Evolutionary conservation across 2,329 filamentous ascomycete genomes (phyloP).

Genomic region (Penicillium occitanis): DNA sequence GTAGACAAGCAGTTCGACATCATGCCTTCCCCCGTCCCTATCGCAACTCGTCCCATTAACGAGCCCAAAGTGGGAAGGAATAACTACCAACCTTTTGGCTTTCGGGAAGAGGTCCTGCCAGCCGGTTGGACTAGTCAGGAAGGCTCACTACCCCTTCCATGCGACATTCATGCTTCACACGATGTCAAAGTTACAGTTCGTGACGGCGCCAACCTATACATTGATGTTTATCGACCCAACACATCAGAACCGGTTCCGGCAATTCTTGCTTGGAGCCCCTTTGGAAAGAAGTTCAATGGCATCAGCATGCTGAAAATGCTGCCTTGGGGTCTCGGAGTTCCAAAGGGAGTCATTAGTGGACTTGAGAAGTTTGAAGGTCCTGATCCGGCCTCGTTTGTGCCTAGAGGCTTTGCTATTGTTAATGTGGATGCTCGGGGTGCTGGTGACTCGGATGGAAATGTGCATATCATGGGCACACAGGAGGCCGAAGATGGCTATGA

Average conservation of each 20-base stretch:
- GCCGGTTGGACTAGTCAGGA: not conserved
- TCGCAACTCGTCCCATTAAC: not conserved
- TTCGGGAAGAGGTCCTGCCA: not conserved
- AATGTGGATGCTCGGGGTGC: constrained; percentile 30
- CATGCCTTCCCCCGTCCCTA: not conserved
- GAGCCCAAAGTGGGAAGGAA: not conserved
- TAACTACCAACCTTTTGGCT: not conserved
- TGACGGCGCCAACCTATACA: not conserved
- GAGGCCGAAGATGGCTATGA: constrained; percentile 33
- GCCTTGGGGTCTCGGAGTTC: not conserved
- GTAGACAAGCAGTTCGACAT: not conserved
- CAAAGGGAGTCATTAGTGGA: not conserved
- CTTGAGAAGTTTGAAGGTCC: not conserved
- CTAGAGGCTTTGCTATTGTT: constrained; percentile 29
- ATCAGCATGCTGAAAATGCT: not conserved
- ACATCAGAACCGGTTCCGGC: not conserved
- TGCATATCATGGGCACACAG: constrained; percentile 38
- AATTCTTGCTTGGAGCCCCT: not conserved
- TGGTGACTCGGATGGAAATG: constrained; percentile 31
- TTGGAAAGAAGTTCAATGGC: not conserved
- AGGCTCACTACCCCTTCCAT: not conserved
- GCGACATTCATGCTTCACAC: not conserved
- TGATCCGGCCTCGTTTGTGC: constrained; percentile 24
- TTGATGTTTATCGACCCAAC: not conserved
- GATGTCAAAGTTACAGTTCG: not conserved